Percentiles rank a stretch among this genome's conserved stretches.
These are phyloP conservation scores for Ceratocystis variospora DNA, from an alignment of 2,329 filamentous ascomycete genomes.

Conservation along the genomic window DNA sequence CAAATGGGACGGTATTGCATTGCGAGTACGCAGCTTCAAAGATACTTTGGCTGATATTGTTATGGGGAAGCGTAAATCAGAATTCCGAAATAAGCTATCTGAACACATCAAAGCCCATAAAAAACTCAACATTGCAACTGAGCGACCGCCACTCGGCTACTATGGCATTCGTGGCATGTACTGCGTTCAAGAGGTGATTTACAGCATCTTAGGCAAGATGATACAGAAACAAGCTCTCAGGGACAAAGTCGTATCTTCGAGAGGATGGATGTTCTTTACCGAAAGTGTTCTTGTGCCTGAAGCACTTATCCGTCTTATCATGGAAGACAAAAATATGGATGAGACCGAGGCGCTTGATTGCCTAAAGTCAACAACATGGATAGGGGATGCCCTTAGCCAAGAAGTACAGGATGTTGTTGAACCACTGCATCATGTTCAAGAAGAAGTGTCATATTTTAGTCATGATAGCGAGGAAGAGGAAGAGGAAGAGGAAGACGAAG, in stretches of 20 bases:
- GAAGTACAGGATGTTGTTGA: constrained; percentile 32
- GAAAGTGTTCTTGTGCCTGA: constrained; percentile 69
- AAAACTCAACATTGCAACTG: constrained; percentile 44
- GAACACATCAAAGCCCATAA: constrained; percentile 42
- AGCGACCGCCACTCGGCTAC: constrained; percentile 56
- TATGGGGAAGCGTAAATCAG: constrained; percentile 38
- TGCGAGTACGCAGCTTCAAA: constrained; percentile 45
- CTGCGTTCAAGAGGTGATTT: constrained; percentile 57
- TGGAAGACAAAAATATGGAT: constrained; percentile 39
- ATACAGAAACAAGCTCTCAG: constrained; percentile 48
- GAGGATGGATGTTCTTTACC: constrained; percentile 55
- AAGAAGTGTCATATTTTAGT: constrained; percentile 20
- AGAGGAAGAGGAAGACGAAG: not conserved
- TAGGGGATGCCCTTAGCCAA: constrained; percentile 56
- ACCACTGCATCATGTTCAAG: constrained; percentile 20
- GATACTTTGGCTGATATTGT: constrained; percentile 45
- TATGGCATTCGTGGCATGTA: constrained; percentile 65
- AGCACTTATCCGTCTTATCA: constrained; percentile 40
- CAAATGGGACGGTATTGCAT: constrained; percentile 49
- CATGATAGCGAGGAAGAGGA: constrained; percentile 9
- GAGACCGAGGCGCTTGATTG: constrained; percentile 38
- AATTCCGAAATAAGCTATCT: constrained; percentile 46
- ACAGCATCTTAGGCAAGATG: constrained; percentile 42
- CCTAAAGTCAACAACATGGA: constrained; percentile 49
- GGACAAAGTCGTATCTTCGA: constrained; percentile 51